Base-by-base conservation (phyloP, 1,284 basidiomycete genomes). In the Singerocomus inundabilis region DNA sequence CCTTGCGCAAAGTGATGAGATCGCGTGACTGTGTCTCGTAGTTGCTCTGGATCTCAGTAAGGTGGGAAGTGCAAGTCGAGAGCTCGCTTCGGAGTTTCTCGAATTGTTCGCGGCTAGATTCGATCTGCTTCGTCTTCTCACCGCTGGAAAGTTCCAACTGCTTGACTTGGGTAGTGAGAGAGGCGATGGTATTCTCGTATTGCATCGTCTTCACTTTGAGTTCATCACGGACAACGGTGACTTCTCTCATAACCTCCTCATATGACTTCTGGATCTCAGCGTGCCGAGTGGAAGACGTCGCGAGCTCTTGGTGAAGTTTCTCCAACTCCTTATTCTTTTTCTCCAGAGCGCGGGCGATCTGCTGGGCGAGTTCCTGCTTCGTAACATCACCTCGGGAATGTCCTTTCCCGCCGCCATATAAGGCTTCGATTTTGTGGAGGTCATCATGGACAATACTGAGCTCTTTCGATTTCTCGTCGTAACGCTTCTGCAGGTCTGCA, bases 271-370 rank as follows among this genome's bases (percentile, higher is more conserved):
- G 46, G 10, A 57, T 35, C 13, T 34, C 35, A 5, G 38, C 7
- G 6, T 39, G 2, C 52, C 24, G 40, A 37, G 46, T 31, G 7
- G 32, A 49, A 18, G 39, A 28, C 1, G 3, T 24, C 2, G 40
- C 13, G 11, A 53, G 28, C 8, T 50, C 35, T 6, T 5, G 13
- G 32, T 37, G 32, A 33, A 52, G 48, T 28, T 42, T 21, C 6
- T 44, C 42, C 16, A 52, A 35, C 29, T 39, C 5, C 21, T 44
- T 33, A 9, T 50, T 44, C 52, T 51, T 57, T 46, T 39, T 16
- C 29, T 43, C 16, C 52, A 50, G 10, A 5, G 31, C 45, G 12
- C 2, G 2, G 13, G 28, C 12, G 10, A 57, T 45, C 21, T 21
- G 21, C 21, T 21, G 21, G 21, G 21, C 21, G 21, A 21, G 21